Evolutionary conservation across 176 grass and related monocot genomes (phyloP).

Genomic region (Eleusine indica): DNA sequence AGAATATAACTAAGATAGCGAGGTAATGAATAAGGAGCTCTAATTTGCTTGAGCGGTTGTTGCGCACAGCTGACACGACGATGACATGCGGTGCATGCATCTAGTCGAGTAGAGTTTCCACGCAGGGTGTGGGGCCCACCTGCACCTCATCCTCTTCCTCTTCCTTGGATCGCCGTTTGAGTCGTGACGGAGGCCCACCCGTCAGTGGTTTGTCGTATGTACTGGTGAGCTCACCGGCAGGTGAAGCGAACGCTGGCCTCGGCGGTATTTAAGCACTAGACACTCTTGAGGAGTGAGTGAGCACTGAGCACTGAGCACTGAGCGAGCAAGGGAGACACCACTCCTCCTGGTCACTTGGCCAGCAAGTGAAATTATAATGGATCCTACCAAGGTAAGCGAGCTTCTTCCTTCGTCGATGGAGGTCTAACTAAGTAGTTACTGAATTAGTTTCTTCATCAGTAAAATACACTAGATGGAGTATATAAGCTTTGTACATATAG

Average conservation of each 20-base stretch:
- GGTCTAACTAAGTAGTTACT: too few species aligned
- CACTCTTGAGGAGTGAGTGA: not conserved
- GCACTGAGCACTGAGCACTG: too few species aligned
- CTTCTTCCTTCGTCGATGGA: not conserved
- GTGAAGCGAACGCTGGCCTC: not conserved
- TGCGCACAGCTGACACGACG: too few species aligned
- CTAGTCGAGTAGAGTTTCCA: not conserved
- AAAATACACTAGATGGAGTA: too few species aligned
- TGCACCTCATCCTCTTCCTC: not conserved
- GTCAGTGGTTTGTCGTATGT: not conserved
- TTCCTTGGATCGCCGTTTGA: not conserved
- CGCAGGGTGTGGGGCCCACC: too few species aligned
- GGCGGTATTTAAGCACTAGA: constrained; percentile 37
- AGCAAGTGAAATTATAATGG: not conserved
- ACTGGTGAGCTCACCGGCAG: not conserved
- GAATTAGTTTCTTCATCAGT: not conserved
- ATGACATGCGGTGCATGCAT: not conserved
- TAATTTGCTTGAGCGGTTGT: too few species aligned
- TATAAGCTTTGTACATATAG: too few species aligned
- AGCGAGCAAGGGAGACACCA: constrained; percentile 19
- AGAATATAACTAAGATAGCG: too few species aligned
- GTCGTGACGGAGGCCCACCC: not conserved
- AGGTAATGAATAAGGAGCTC: too few species aligned
- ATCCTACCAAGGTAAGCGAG: constrained; percentile 44
- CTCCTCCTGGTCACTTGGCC: not conserved